Conservation (phyloP, 2,329 filamentous ascomycete species). For the Coniochaeta sp. region DNA sequence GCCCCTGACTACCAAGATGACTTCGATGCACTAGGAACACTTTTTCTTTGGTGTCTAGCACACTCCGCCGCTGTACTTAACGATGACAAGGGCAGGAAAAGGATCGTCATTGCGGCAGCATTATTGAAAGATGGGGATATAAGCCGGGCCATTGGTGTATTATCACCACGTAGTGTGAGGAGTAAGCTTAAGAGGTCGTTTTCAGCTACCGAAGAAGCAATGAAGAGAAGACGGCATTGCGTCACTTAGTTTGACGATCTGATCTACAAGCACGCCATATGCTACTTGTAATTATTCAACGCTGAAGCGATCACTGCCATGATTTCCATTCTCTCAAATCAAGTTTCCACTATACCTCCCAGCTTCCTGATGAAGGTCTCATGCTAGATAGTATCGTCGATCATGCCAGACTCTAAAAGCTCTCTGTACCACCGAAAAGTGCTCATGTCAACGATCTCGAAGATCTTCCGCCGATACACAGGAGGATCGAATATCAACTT, state of each 20-base stretch:
- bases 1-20: conserved; percentile 5
- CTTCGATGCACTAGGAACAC: conserved; percentile 1
- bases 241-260: not conserved
- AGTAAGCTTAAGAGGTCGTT: not conserved
- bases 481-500: too few species aligned
- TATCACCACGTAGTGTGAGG: not conserved
- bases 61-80: not conserved
- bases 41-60: conserved; percentile 4
- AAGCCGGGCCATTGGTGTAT: not conserved
- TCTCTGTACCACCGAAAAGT: too few species aligned
- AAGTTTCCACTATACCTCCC: too few species aligned
- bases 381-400: too few species aligned
- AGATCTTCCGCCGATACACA: too few species aligned
- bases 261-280: too few species aligned
- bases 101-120: not conserved
- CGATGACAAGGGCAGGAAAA: not conserved
- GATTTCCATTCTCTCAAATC: too few species aligned
- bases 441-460: too few species aligned
- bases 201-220: not conserved
- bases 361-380: too few species aligned
- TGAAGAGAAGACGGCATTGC: not conserved
- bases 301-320: too few species aligned
- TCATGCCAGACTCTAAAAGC: too few species aligned
- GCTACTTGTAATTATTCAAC: too few species aligned
- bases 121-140: not conserved